Percentiles rank a stretch among this genome's conserved stretches.
Conservation (phyloP, 2,329 filamentous ascomycete species). For the Cladosporium oxysporum region DNA sequence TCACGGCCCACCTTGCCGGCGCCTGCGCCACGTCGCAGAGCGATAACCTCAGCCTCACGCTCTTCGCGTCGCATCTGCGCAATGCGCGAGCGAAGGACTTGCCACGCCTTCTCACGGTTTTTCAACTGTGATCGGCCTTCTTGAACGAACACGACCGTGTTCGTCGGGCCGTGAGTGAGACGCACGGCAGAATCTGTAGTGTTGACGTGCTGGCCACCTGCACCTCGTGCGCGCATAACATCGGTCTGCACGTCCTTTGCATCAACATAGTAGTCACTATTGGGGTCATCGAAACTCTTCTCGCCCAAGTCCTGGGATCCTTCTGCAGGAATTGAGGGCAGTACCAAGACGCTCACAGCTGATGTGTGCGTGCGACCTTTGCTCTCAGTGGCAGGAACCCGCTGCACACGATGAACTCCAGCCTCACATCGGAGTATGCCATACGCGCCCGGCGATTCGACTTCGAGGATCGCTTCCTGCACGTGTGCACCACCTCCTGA, state of each 20-base stretch:
- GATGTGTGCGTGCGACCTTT: slow-evolving; percentile 93
- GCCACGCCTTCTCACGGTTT: slow-evolving; percentile 87
- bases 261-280: slow-evolving; percentile 88
- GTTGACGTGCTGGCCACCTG: slow-evolving; percentile 97
- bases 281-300: slow-evolving; percentile 73
- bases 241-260: slow-evolving; percentile 79
- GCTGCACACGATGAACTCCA: slow-evolving; percentile 92
- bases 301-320: slow-evolving; percentile 53
- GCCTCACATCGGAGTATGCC: slow-evolving; percentile 81
- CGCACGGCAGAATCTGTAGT: slow-evolving; percentile 96
- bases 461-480: slow-evolving; percentile 83
- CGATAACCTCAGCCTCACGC: slow-evolving; percentile 76
- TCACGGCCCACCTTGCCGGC: slow-evolving; percentile 80
- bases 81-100: slow-evolving; percentile 75
- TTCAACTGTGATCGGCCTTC: slow-evolving; percentile 87
- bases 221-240: slow-evolving; percentile 88
- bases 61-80: slow-evolving; percentile 79
- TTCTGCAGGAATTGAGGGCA: slow-evolving; percentile 74
- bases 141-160: slow-evolving; percentile 86
- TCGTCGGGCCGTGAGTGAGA: slow-evolving; percentile 85
- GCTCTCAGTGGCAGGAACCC: slow-evolving; percentile 86
- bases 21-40: slow-evolving; percentile 74
- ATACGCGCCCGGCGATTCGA: slow-evolving; percentile 76
- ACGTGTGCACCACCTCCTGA: slow-evolving; percentile 68
- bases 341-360: slow-evolving; percentile 86